Evolutionary conservation across 2,329 filamentous ascomycete species (phyloP).

Genomic region (Fusarium lateritium): DNA sequence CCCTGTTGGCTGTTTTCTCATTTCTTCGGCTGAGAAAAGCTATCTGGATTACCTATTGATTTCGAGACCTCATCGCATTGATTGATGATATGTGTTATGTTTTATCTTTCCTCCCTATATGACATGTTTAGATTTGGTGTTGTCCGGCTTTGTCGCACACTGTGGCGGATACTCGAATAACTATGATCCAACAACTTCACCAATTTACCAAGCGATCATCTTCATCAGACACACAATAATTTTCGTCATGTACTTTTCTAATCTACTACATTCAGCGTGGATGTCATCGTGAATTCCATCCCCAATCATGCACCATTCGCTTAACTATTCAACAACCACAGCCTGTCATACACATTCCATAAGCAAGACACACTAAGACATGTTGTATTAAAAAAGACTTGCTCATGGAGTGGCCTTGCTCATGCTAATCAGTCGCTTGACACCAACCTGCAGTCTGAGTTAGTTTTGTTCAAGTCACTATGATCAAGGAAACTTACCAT

Average conservation of each 20-base stretch:
- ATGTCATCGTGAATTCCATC: slow-evolving; percentile 47
- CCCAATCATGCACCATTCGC: slow-evolving; percentile 40
- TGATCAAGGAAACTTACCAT: slow-evolving; percentile 72
- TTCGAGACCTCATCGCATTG: too few relatives aligned
- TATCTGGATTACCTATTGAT: too few relatives aligned
- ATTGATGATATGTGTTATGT: too few relatives aligned
- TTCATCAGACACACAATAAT: slow-evolving; percentile 15
- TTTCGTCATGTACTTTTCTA: slow-evolving; percentile 49
- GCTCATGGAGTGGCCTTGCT: slow-evolving; percentile 78
- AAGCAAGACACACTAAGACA: slow-evolving; percentile 41
- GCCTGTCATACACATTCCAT: slow-evolving; percentile 17
- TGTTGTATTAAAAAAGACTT: slow-evolving; percentile 17
- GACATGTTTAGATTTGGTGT: too few relatives aligned
- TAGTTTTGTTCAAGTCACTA: slow-evolving; percentile 53
- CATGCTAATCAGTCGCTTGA: slow-evolving; percentile 85
- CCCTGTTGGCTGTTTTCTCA: too few relatives aligned
- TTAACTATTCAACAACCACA: slow-evolving; percentile 43
- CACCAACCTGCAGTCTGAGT: slow-evolving; percentile 71
- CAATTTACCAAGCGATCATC: neutral
- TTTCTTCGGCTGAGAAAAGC: neutral
- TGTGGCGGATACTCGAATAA: too few relatives aligned
- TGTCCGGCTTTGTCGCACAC: too few relatives aligned
- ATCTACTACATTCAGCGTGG: slow-evolving; percentile 46
- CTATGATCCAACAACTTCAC: neutral
- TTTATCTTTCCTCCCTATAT: too few relatives aligned